Evolutionary conservation across 2,329 filamentous ascomycete genomes (phyloP).

Genomic region (Botrytis tulipae): DNA sequence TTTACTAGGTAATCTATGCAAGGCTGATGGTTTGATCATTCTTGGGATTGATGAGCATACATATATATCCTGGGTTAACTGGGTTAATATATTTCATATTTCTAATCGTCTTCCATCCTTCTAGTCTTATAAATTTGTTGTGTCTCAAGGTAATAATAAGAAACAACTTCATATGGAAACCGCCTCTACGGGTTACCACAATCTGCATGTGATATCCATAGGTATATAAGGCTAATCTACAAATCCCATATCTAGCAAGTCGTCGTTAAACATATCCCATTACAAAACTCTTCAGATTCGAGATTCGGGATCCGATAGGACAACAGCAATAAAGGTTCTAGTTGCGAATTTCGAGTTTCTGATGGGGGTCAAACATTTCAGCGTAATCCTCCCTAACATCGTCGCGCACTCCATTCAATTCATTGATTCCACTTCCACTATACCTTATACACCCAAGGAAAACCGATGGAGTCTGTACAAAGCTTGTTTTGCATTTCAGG

Average conservation of each 20-base stretch:
- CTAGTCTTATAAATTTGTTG: neutral
- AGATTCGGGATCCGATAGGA: neutral
- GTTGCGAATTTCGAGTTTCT: neutral
- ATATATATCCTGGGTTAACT: neutral
- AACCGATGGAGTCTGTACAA: neutral
- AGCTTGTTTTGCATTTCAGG: neutral
- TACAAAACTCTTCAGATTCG: neutral
- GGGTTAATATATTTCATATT: neutral
- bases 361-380: neutral
- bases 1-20: neutral
- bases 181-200: neutral
- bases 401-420: neutral
- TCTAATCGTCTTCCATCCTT: neutral
- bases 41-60: neutral
- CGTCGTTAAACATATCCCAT: neutral
- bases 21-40: slow-evolving; percentile 3
- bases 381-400: neutral
- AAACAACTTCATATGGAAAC: neutral
- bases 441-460: neutral
- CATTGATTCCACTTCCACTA: neutral
- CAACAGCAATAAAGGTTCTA: neutral
- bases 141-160: neutral
- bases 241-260: neutral
- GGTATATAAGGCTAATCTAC: neutral
- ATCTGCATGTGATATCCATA: neutral